Evolutionary conservation across 305 asterid genomes (phyloP).

Genomic region (Fraxinus paxiana): DNA sequence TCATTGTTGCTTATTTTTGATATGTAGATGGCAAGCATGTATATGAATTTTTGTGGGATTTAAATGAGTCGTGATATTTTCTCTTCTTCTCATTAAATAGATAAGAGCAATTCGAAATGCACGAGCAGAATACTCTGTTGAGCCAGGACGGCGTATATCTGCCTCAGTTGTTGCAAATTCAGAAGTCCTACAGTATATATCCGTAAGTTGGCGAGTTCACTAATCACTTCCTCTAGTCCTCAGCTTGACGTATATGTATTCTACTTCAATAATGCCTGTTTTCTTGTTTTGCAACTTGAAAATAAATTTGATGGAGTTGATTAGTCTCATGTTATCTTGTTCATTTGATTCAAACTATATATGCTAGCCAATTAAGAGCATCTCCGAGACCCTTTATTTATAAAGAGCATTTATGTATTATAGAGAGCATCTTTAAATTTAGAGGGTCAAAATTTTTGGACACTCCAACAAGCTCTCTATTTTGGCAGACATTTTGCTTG

Average conservation of each 20-base stretch:
- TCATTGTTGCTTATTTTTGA: not conserved
- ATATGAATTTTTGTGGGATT: not conserved
- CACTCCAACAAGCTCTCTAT: no score
- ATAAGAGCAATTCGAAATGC: conserved; percentile 92
- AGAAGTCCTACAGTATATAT: conserved; percentile 73
- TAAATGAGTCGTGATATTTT: not conserved
- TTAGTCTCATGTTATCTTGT: not conserved
- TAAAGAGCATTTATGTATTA: no score
- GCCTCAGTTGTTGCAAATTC: conserved; percentile 78
- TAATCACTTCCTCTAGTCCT: conserved; percentile 3
- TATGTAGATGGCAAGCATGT: not conserved
- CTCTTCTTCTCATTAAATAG: conserved; percentile 30
- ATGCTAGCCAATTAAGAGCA: not conserved
- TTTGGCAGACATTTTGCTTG: no score
- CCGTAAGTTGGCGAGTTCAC: conserved; percentile 48
- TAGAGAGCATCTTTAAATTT: no score
- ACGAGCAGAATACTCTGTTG: conserved; percentile 94
- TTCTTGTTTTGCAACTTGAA: not conserved
- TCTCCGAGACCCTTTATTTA: not conserved
- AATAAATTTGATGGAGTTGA: not conserved
- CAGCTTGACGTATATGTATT: not conserved
- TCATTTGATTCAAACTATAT: not conserved
- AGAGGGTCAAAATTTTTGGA: no score
- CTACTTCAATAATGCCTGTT: not conserved
- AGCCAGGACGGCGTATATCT: conserved; percentile 85